Conservation (phyloP, 1,284 basidiomycete species). For the Papiliotrema terrestris region DNA sequence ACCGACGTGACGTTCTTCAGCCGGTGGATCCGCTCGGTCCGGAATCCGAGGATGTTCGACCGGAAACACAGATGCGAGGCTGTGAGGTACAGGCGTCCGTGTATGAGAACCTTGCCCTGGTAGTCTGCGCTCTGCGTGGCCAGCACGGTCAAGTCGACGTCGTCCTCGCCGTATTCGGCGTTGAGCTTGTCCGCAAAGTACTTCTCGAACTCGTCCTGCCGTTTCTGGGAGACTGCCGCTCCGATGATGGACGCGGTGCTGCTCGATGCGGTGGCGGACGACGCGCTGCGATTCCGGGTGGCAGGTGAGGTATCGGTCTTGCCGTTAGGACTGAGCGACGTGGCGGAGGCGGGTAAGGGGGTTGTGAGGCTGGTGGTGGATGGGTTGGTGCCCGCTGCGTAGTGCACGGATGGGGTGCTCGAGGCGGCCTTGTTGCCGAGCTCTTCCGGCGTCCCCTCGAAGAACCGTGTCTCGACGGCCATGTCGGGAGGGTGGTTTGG, state of each 20-base stretch:
- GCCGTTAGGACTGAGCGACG: too few species aligned
- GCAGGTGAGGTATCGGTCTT: too few species aligned
- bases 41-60: slow-evolving; percentile 24
- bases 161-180: neutral
- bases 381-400: too few species aligned
- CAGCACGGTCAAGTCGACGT: slow-evolving; percentile 7
- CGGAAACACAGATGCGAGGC: slow-evolving; percentile 26
- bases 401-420: too few species aligned
- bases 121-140: slow-evolving; percentile 23
- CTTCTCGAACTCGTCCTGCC: slow-evolving; percentile 1
- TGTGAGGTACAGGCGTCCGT: slow-evolving; percentile 26
- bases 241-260: neutral
- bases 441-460: too few species aligned
- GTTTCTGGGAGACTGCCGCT: neutral
- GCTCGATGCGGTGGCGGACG: neutral
- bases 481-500: too few species aligned
- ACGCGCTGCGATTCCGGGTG: too few species aligned
- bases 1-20: slow-evolving; percentile 15
- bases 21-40: slow-evolving; percentile 18
- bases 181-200: neutral
- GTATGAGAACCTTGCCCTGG: slow-evolving; percentile 21
- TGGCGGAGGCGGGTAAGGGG: too few species aligned
- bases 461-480: too few species aligned
- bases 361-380: too few species aligned
- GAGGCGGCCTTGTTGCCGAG: too few species aligned